phyloP scores from a whole-genome alignment of 306 rosid species.

The Vigna trinervia region DNA sequence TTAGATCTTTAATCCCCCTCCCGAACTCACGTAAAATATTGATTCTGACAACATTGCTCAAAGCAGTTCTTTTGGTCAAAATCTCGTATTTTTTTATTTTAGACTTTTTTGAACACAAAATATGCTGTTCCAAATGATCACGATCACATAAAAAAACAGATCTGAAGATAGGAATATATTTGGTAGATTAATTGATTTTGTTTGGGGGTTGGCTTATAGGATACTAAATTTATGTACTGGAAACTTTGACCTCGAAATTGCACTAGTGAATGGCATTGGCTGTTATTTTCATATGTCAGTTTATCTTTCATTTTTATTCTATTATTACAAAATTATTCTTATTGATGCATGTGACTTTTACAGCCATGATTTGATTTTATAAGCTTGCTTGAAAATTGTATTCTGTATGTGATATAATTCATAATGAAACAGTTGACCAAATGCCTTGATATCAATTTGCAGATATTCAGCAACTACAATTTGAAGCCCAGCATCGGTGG shows the following conservation, averaged over 20 bases:
- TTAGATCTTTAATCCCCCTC: not conserved
- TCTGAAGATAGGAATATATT: slow-evolving; percentile 5
- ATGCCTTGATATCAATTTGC: slow-evolving; percentile 45
- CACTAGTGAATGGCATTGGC: slow-evolving; percentile 3
- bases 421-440: slow-evolving; percentile 29
- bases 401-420: slow-evolving; percentile 18
- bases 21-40: not conserved
- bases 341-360: slow-evolving; percentile 21
- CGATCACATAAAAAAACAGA: slow-evolving; percentile 1
- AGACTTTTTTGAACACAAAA: not conserved
- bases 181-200: slow-evolving; percentile 14
- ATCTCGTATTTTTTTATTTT: not conserved
- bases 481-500: slow-evolving; percentile 91
- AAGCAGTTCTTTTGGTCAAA: slow-evolving; percentile 7
- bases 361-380: slow-evolving; percentile 31
- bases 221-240: slow-evolving; percentile 18
- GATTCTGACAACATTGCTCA: not conserved
- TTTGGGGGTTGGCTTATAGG: not conserved
- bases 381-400: slow-evolving; percentile 23
- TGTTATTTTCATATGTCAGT: slow-evolving; percentile 3
- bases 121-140: slow-evolving; percentile 8
- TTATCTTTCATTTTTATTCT: not conserved
- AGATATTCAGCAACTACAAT: slow-evolving; percentile 73
- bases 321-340: not conserved
- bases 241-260: slow-evolving; percentile 15